Conservation (phyloP, 1,284 basidiomycete genomes). For the Cronartium quercuum region DNA sequence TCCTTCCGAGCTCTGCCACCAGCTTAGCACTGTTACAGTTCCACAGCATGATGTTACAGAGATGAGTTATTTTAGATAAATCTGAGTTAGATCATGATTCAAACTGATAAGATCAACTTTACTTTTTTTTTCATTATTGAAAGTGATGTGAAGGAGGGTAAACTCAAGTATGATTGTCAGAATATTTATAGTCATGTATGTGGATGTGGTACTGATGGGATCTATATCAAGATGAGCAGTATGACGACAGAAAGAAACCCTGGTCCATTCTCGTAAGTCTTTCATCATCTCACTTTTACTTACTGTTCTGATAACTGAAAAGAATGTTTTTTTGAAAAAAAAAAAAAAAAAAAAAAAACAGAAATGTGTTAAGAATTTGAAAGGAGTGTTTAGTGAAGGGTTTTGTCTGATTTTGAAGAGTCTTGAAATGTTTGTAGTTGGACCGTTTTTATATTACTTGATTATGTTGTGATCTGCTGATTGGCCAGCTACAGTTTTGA, state of each 20-base stretch:
- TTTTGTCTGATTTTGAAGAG: neutral
- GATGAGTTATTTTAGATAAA: neutral
- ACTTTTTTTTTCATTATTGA: neutral
- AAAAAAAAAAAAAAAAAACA: too few species aligned
- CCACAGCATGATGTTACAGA: slow-evolving; percentile 24
- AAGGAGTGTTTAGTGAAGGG: neutral
- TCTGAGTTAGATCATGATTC: neutral
- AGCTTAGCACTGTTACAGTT: too few species aligned
- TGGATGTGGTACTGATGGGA: neutral
- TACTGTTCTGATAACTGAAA: too few species aligned
- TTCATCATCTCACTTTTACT: neutral
- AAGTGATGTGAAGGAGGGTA: slow-evolving; percentile 29
- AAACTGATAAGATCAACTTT: neutral
- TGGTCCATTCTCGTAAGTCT: slow-evolving; percentile 31
- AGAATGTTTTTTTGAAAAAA: too few species aligned
- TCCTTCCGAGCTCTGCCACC: too few species aligned
- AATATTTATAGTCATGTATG: slow-evolving; percentile 3
- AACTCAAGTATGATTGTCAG: slow-evolving; percentile 15
- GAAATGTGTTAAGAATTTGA: neutral
- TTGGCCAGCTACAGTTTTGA: too few species aligned
- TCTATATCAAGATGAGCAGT: slow-evolving; percentile 23
- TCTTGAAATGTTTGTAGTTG: too few species aligned
- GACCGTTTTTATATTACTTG: too few species aligned
- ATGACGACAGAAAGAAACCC: neutral
- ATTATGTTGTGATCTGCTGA: too few species aligned